Conservation (phyloP, 306 rosid genomes). For the Cucurbita moschata region DNA sequence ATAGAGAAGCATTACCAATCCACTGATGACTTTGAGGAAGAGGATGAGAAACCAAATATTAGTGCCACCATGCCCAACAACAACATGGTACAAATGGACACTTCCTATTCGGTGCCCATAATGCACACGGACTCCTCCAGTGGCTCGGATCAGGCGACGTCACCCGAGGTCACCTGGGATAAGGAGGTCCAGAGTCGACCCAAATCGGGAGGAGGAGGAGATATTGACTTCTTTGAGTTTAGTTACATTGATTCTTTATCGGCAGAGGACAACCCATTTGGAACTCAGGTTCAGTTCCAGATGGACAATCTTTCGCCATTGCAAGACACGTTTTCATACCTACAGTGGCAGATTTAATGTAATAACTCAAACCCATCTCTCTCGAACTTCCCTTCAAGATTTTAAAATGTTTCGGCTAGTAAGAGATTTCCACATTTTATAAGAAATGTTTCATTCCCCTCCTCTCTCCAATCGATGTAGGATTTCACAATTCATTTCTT, state of each 20-base stretch:
- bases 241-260: conserved; percentile 34
- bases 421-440: too few relatives aligned
- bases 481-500: too few relatives aligned
- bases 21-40: conserved; percentile 3
- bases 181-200: conserved; percentile 54
- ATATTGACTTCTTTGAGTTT: conserved; percentile 14
- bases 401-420: too few relatives aligned
- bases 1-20: conserved; percentile 34
- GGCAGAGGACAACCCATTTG: conserved; percentile 47
- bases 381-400: too few relatives aligned
- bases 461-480: too few relatives aligned
- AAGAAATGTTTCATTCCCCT: too few relatives aligned
- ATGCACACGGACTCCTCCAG: conserved; percentile 52
- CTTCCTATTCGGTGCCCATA: conserved; percentile 50
- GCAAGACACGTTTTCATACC: conserved; percentile 48
- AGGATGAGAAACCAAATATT: conserved; percentile 50
- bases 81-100: conserved; percentile 24
- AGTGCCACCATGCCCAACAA: not conserved
- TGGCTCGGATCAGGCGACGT: conserved; percentile 63
- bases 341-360: conserved; percentile 25
- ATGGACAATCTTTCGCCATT: conserved; percentile 37
- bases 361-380: too few relatives aligned
- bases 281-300: conserved; percentile 25
- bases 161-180: conserved; percentile 56
- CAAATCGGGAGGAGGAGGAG: conserved; percentile 48